These are phyloP conservation scores for Roridomyces roridus DNA, from an alignment of 768 basidiomycete species.

Conservation along the genomic window DNA sequence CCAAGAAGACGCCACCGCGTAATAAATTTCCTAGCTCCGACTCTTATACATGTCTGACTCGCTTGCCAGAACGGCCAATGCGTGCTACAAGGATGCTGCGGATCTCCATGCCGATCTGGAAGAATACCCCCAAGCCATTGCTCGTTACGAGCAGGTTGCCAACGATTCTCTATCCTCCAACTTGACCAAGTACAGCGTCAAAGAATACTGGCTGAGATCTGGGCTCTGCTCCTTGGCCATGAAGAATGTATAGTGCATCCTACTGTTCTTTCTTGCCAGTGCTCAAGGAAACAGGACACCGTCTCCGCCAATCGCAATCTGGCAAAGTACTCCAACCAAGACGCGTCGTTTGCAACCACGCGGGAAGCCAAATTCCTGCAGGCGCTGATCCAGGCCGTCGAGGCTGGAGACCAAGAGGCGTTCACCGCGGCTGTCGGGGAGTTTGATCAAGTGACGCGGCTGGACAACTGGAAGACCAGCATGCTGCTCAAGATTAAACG, in stretches of 20 bases:
- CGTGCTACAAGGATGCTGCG: slow-evolving; percentile 95
- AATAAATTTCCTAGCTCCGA: slow-evolving; percentile 38
- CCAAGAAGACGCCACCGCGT: slow-evolving; percentile 98
- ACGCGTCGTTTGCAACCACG: slow-evolving; percentile 85
- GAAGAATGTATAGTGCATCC: slow-evolving; percentile 59
- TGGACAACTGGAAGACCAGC: slow-evolving; percentile 96
- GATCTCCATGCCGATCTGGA: slow-evolving; percentile 92
- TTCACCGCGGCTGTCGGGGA: slow-evolving; percentile 90
- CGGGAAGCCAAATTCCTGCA: slow-evolving; percentile 91
- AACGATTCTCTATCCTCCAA: slow-evolving; percentile 78
- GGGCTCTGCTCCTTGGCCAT: slow-evolving; percentile 89
- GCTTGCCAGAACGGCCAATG: slow-evolving; percentile 82
- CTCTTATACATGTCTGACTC: slow-evolving; percentile 5
- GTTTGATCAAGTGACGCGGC: slow-evolving; percentile 89
- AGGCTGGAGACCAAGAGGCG: slow-evolving; percentile 49
- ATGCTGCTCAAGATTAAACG: slow-evolving; percentile 92
- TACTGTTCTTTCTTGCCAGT: background rate
- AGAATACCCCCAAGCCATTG: slow-evolving; percentile 84
- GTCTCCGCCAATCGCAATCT: slow-evolving; percentile 85
- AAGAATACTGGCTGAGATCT: slow-evolving; percentile 94
- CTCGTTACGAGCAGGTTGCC: slow-evolving; percentile 90
- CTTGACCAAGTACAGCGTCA: slow-evolving; percentile 97
- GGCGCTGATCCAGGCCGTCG: slow-evolving; percentile 76
- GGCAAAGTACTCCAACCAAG: slow-evolving; percentile 77
- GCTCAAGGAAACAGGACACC: slow-evolving; percentile 66